Base-by-base conservation (phyloP, 169 alveolate genomes). In the Cryptosporidium baileyi region DNA sequence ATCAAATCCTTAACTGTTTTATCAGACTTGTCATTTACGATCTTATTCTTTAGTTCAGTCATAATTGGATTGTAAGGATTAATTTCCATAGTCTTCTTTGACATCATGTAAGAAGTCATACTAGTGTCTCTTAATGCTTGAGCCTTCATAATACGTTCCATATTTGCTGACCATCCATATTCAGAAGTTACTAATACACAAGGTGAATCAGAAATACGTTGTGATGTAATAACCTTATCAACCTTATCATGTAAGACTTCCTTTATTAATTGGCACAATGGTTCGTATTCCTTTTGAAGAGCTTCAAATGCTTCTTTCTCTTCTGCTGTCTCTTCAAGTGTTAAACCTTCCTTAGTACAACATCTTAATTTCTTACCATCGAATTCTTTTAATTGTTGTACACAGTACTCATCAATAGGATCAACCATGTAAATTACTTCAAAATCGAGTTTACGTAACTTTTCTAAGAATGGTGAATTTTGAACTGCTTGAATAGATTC, bases 91-190 rank as follows among this genome's bases (percentile, higher is more conserved):
- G 99, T 98, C 96, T 98, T 98, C 96, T 96, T 98, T 60, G 98
- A 94, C 67, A 96, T 92, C 99, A 97, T 97, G 82, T 94, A 96
- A 38, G 92, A 80, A 91, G 99, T 96, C 98, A 96, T 96, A 67
- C 98, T 92, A 88, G 95, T 92, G 92, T 98, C 99, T 89, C 99
- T 95, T 30, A 98, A 97, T 30, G 99, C 99, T 94, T 98, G 99
- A 11, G 99, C 99, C 93, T 97, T 97, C 99, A 98, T 98, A 92
- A 97, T 98, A 88, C 99, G 96, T 91, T 98, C 99, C 99, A 98
- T 98, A 94, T 98, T 98, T 43, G 99, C 99, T 67, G 99, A 95
- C 99, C 99, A 98, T 61, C 99, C 99, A 91, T 94, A 96, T 92
- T 98, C 99, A 63, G 99, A 95, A 40, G 99, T 97, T 49, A 97